Percentiles rank a stretch among this genome's conserved stretches.
phyloP scores from a whole-genome alignment of 1,139 yeast genomes.

The Arxiozyma telluris region DNA sequence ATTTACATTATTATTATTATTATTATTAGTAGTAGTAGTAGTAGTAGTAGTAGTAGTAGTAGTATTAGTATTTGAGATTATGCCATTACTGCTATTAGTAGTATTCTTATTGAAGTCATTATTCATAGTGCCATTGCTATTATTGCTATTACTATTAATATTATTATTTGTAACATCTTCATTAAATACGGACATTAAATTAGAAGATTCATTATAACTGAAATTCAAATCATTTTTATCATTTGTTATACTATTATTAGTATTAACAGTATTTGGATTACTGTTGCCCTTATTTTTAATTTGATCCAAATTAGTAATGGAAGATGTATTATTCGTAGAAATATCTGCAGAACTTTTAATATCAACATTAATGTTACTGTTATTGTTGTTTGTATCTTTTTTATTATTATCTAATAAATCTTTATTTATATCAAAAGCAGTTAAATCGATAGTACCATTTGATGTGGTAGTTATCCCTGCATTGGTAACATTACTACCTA shows the following conservation, averaged over 20 bases:
- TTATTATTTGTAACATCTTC: neutral
- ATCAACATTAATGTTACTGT: neutral
- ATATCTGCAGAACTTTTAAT: neutral
- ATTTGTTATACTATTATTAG: neutral
- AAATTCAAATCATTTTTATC: neutral
- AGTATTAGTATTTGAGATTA: neutral
- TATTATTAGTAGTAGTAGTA: too few relatives aligned
- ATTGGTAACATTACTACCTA: neutral
- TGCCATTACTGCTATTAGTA: too few relatives aligned
- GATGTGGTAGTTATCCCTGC: neutral
- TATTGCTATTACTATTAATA: neutral
- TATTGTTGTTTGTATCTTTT: constrained; percentile 4
- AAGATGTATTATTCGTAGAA: neutral
- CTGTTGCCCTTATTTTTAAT: neutral
- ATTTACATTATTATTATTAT: neutral
- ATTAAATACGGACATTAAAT: neutral
- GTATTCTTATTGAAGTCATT: too few relatives aligned
- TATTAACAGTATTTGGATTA: too few relatives aligned
- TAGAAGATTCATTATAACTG: neutral
- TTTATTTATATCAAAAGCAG: constrained; percentile 7
- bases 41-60: too few relatives aligned
- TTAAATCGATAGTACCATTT: neutral
- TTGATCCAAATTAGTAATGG: neutral
- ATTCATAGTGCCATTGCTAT: too few relatives aligned
- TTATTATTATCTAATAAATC: constrained; percentile 6